phyloP scores from a whole-genome alignment of 768 basidiomycete species.

The Leccinum subgranulosum region DNA sequence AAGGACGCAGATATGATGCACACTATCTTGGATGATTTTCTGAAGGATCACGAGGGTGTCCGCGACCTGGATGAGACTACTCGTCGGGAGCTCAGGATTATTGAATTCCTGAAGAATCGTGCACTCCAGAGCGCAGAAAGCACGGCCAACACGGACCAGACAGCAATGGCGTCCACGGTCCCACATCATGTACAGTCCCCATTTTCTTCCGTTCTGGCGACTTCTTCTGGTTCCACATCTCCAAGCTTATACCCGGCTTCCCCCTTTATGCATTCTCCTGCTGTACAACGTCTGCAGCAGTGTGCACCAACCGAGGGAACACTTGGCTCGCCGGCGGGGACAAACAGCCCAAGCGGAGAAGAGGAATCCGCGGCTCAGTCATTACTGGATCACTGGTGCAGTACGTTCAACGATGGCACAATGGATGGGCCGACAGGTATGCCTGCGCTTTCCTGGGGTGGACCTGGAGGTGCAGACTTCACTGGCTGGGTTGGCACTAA shows the following conservation, averaged over 20 bases:
- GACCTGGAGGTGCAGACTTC: conserved; percentile 53
- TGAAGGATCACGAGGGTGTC: conserved; percentile 50
- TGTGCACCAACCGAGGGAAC: conserved; percentile 39
- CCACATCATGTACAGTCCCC: conserved; percentile 16
- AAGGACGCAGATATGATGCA: conserved; percentile 70
- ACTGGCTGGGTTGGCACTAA: conserved; percentile 53
- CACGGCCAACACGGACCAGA: conserved; percentile 18
- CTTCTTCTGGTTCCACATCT: conserved; percentile 17
- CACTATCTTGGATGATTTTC: conserved; percentile 72
- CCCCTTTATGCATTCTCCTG: conserved; percentile 40
- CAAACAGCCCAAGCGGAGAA: conserved; percentile 69
- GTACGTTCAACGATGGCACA: conserved; percentile 67
- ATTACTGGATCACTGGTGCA: conserved; percentile 82
- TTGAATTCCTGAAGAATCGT: conserved; percentile 74
- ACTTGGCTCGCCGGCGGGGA: conserved; percentile 55
- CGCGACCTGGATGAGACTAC: conserved; percentile 82
- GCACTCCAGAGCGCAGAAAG: conserved; percentile 50
- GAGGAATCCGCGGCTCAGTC: conserved; percentile 76
- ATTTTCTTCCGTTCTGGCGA: conserved; percentile 25
- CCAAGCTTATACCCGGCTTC: conserved; percentile 27
- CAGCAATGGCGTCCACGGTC: conserved; percentile 4
- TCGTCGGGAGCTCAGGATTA: conserved; percentile 76
- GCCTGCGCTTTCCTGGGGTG: conserved; percentile 56
- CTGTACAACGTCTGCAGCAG: conserved; percentile 63
- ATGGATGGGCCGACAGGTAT: conserved; percentile 48